Percentiles rank a stretch among this genome's conserved stretches.
Evolutionary conservation across 2,329 filamentous ascomycete genomes (phyloP).

Genomic region (Bisporella sp.): DNA sequence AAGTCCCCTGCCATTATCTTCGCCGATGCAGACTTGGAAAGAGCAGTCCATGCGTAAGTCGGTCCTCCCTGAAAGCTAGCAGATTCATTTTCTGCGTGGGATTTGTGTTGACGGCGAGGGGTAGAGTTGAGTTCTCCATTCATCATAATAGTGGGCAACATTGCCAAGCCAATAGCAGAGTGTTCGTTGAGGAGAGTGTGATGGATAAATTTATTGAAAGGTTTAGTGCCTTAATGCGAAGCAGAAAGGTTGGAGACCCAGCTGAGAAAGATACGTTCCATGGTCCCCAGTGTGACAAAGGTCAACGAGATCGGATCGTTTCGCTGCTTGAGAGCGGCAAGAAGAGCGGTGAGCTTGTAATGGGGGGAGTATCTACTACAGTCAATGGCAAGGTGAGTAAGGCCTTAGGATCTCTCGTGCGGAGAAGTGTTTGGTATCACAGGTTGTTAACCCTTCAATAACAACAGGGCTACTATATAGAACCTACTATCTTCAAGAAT

Average conservation of each 20-base stretch:
- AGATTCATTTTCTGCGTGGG: no score
- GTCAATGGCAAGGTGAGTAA: not conserved
- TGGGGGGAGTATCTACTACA: not conserved
- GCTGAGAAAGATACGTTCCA: conserved; percentile 10
- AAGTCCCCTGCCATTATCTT: conserved; percentile 57
- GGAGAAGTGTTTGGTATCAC: not conserved
- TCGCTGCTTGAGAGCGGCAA: conserved; percentile 3
- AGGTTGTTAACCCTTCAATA: no score
- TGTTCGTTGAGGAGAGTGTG: conserved; percentile 56
- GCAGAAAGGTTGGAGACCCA: conserved; percentile 14
- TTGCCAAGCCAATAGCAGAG: conserved; percentile 52
- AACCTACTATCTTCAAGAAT: conserved; percentile 16
- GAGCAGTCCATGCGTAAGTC: conserved; percentile 11
- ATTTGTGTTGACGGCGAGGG: no score
- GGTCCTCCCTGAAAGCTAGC: conserved; percentile 55
- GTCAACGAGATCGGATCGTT: conserved; percentile 32
- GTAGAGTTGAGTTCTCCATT: conserved; percentile 10
- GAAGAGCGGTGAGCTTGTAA: conserved; percentile 5
- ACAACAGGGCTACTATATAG: conserved; percentile 6
- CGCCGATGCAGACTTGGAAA: conserved; percentile 44
- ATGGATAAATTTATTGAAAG: conserved; percentile 43
- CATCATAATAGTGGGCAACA: conserved; percentile 13
- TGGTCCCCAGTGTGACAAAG: conserved; percentile 16
- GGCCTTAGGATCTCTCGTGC: not conserved
- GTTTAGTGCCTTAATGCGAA: conserved; percentile 15